Evolutionary conservation across 148 eudicot species (phyloP).

Genomic region (Rhododendron mucronatum): DNA sequence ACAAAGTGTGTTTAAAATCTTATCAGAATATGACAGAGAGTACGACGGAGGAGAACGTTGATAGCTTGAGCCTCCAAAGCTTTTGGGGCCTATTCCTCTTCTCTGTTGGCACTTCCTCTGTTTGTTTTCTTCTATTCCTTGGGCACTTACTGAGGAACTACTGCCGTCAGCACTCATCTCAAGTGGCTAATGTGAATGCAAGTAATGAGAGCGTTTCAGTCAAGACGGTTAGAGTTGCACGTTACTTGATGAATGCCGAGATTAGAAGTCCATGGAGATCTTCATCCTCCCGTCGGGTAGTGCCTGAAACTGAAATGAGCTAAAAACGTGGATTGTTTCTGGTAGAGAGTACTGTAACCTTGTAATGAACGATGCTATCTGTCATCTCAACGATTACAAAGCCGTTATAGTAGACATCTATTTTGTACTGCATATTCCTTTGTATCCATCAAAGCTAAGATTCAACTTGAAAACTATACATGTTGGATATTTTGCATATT

Average conservation of each 20-base stretch:
- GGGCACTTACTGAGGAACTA: background rate
- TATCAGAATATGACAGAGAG: background rate
- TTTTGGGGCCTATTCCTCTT: conserved; percentile 17
- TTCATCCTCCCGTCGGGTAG: background rate
- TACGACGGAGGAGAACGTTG: background rate
- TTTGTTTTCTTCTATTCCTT: conserved; percentile 4
- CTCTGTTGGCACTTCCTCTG: conserved; percentile 7
- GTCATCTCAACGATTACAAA: no score
- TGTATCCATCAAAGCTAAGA: no score
- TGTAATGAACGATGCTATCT: no score
- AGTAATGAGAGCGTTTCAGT: background rate
- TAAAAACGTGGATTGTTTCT: no score
- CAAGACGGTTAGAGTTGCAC: background rate
- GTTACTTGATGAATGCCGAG: conserved; percentile 5
- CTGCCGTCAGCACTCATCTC: no score
- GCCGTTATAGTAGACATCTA: no score
- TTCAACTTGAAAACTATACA: no score
- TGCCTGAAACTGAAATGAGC: no score
- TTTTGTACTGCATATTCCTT: no score
- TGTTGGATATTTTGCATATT: no score
- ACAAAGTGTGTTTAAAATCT: conserved; percentile 1
- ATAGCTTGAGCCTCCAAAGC: conserved; percentile 7
- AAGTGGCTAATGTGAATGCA: background rate
- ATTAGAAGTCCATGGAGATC: background rate
- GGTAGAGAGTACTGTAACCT: no score